Evolutionary conservation across 805 yeast species (phyloP).

Genomic region (Myxozyma geophila): DNA sequence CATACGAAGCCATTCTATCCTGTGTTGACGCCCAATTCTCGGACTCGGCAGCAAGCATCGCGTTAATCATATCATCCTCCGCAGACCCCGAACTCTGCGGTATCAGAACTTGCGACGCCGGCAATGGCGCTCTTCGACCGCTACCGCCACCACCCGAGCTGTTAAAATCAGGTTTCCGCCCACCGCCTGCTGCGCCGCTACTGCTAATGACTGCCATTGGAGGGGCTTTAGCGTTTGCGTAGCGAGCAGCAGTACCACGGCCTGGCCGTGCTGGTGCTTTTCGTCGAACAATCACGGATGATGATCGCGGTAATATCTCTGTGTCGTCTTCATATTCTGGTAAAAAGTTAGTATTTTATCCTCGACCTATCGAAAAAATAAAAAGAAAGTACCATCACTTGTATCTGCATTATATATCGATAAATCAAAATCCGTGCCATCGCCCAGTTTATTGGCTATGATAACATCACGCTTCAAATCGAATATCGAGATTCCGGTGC

Average conservation of each 20-base stretch:
- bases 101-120: background rate
- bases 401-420: slow-evolving; percentile 72
- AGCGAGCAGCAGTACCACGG: slow-evolving; percentile 61
- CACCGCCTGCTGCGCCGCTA: background rate
- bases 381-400: slow-evolving; percentile 47
- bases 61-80: slow-evolving; percentile 86
- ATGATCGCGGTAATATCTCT: slow-evolving; percentile 86
- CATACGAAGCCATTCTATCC: slow-evolving; percentile 69
- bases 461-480: slow-evolving; percentile 92
- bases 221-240: slow-evolving; percentile 51
- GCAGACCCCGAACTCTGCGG: slow-evolving; percentile 8
- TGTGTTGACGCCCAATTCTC: slow-evolving; percentile 96
- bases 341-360: background rate
- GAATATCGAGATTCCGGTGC: slow-evolving; percentile 94
- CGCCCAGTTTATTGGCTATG: slow-evolving; percentile 74
- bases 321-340: slow-evolving; percentile 83
- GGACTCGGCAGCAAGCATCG: slow-evolving; percentile 91
- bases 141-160: slow-evolving; percentile 4
- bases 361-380: background rate
- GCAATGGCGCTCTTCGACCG: slow-evolving; percentile 2
- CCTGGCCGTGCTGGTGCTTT: slow-evolving; percentile 65
- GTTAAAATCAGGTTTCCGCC: background rate
- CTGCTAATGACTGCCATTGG: slow-evolving; percentile 15
- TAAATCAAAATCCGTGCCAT: slow-evolving; percentile 83
- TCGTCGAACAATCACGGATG: slow-evolving; percentile 76